Evolutionary conservation across 768 basidiomycete genomes (phyloP).

Genomic region (Peribolospora kevripleyi): DNA sequence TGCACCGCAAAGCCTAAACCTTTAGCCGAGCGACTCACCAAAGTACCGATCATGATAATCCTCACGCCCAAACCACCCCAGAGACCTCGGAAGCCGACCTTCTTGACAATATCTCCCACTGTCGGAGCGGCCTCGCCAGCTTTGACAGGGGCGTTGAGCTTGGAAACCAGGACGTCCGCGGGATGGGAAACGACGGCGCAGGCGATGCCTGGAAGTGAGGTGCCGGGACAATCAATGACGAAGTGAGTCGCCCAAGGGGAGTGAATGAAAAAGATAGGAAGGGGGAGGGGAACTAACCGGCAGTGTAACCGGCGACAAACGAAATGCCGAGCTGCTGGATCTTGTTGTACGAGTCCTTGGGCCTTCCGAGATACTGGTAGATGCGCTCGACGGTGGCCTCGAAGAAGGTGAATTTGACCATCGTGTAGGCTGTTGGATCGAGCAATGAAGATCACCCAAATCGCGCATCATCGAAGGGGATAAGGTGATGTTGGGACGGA

Average conservation of each 20-base stretch:
- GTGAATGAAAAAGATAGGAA: too few relatives aligned
- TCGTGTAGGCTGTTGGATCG: conserved; percentile 10
- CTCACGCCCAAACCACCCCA: conserved; percentile 49
- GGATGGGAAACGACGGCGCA: conserved; percentile 15
- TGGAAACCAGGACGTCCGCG: conserved; percentile 14
- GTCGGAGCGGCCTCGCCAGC: conserved; percentile 11
- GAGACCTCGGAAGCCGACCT: conserved; percentile 16
- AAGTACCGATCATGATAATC: conserved; percentile 23
- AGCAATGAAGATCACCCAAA: too few relatives aligned
- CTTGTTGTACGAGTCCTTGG: conserved; percentile 14
- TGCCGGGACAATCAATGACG: too few relatives aligned
- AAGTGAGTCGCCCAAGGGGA: too few relatives aligned
- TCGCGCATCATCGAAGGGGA: too few relatives aligned
- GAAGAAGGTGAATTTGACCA: conserved; percentile 10
- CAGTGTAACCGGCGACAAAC: conserved; percentile 14
- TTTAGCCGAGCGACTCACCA: too few relatives aligned
- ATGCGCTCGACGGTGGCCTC: conserved; percentile 14
- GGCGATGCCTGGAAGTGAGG: conserved; percentile 6
- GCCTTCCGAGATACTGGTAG: conserved; percentile 12
- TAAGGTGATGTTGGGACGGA: too few relatives aligned
- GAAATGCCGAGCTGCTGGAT: conserved; percentile 16
- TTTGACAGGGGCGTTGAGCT: conserved; percentile 14
- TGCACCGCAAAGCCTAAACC: too few relatives aligned
- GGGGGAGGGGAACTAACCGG: conserved; percentile 2
- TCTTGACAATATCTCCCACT: conserved; percentile 11